Conservation (phyloP, 108 stramenopile species). For the Pseudonitzschia multiseries region DNA sequence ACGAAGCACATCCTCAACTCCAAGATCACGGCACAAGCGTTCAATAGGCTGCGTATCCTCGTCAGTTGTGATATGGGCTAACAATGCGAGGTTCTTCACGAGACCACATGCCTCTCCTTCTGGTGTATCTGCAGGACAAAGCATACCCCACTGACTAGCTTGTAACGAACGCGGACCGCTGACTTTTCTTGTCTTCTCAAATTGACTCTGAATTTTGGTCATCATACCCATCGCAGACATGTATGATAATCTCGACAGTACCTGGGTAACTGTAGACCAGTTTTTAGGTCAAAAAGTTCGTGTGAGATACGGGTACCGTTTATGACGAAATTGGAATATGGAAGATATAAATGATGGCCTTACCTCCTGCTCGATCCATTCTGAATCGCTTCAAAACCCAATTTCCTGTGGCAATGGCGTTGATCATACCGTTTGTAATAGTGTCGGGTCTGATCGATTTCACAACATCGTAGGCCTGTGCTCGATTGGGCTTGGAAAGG, state of each 20-base stretch:
- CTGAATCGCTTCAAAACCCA: constrained; percentile 98
- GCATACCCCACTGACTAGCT: constrained; percentile 99
- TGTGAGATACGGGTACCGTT: neutral
- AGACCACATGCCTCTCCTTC: constrained; percentile 97
- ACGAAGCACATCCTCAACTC: constrained; percentile 92
- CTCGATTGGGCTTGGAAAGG: constrained; percentile 92
- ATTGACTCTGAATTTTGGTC: constrained; percentile 96
- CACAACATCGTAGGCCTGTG: constrained; percentile 94
- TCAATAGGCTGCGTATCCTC: constrained; percentile 90
- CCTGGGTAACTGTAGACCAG: constrained; percentile 84
- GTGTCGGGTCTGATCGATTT: constrained; percentile 89
- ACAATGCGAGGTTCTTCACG: constrained; percentile 94
- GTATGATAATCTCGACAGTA: constrained; percentile 89
- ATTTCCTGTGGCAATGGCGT: constrained; percentile 96
- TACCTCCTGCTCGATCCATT: constrained; percentile 95
- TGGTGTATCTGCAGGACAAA: constrained; percentile 95
- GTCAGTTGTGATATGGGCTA: constrained; percentile 96
- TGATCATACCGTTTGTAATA: constrained; percentile 95
- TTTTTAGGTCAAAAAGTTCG: neutral
- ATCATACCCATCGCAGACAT: constrained; percentile 97
- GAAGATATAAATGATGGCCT: neutral
- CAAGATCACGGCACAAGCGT: constrained; percentile 91
- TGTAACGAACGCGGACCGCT: constrained; percentile 96
- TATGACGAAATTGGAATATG: neutral
- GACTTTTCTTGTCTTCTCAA: constrained; percentile 97